These are phyloP conservation scores for Lolium multiflorum DNA, from an alignment of 176 grass and related monocot genomes.

Conservation along the genomic window DNA sequence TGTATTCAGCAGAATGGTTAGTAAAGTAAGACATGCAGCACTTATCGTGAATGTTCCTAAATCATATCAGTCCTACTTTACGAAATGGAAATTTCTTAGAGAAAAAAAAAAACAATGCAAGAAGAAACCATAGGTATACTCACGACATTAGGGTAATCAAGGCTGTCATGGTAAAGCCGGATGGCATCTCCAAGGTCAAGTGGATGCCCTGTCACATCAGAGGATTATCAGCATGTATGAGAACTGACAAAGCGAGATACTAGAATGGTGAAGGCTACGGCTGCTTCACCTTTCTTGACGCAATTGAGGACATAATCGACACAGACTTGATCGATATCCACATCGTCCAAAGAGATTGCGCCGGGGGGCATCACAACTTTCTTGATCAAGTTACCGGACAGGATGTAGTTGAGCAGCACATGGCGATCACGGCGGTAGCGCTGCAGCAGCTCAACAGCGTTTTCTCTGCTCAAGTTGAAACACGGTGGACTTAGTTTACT, in stretches of 20 bases:
- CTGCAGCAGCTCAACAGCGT: slow-evolving; percentile 78
- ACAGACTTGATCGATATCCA: slow-evolving; percentile 96
- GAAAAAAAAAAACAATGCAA: not conserved
- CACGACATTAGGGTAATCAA: slow-evolving; percentile 93
- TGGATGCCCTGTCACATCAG: slow-evolving; percentile 63
- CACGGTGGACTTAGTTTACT: slow-evolving; percentile 6
- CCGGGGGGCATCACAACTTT: slow-evolving; percentile 99
- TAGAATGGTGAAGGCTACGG: not conserved
- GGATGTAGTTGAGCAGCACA: slow-evolving; percentile 90
- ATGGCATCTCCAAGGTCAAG: slow-evolving; percentile 96
- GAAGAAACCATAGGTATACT: slow-evolving; percentile 35
- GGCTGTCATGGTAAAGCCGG: slow-evolving; percentile 92
- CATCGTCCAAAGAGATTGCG: slow-evolving; percentile 86
- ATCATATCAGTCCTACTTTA: slow-evolving; percentile 12
- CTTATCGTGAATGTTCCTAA: not conserved
- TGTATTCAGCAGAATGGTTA: slow-evolving; percentile 12
- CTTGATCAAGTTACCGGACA: slow-evolving; percentile 95
- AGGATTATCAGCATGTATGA: slow-evolving; percentile 30
- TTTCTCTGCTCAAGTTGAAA: slow-evolving; percentile 67
- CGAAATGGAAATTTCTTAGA: slow-evolving; percentile 19
- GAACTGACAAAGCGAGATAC: not conserved
- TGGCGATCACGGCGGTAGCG: slow-evolving; percentile 87
- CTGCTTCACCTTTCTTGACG: slow-evolving; percentile 80
- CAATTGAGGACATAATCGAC: slow-evolving; percentile 95
- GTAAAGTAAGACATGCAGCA: slow-evolving; percentile 8